Evolutionary conservation across 2,329 filamentous ascomycete species (phyloP).

Genomic region (Nigrospora osmanthi): DNA sequence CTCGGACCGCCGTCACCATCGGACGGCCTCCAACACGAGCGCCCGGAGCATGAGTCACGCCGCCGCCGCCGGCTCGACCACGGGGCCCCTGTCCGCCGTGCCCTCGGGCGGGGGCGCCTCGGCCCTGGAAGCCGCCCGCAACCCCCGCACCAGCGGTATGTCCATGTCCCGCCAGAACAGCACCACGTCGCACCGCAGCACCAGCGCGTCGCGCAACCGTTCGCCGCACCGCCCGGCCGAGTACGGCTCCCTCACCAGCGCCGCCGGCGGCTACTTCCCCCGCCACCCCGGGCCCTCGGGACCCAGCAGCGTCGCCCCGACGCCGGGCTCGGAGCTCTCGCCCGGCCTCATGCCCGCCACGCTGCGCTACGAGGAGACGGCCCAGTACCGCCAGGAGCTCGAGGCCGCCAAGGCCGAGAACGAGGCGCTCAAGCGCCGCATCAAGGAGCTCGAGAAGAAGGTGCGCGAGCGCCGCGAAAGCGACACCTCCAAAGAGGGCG

Average conservation of each 20-base stretch:
- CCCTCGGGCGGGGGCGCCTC: constrained; percentile 29
- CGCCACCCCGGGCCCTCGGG: constrained; percentile 26
- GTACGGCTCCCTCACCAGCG: constrained; percentile 18
- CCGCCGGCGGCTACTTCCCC: constrained; percentile 22
- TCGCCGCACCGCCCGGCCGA: constrained; percentile 31
- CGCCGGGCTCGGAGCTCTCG: constrained; percentile 38
- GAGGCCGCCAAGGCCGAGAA: constrained; percentile 58
- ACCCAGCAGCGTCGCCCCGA: constrained; percentile 29
- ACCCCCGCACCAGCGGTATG: constrained; percentile 30
- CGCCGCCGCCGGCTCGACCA: constrained; percentile 29
- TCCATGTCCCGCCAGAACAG: constrained; percentile 45
- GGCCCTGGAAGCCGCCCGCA: constrained; percentile 36
- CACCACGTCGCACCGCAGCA: constrained; percentile 43
- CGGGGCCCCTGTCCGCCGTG: constrained; percentile 21
- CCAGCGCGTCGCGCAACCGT: constrained; percentile 35
- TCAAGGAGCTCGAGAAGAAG: constrained; percentile 53
- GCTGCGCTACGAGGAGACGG: constrained; percentile 54
- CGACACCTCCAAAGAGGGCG: constrained; percentile 17
- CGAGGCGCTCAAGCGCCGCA: constrained; percentile 49
- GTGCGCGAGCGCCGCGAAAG: constrained; percentile 40
- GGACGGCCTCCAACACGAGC: constrained; percentile 50
- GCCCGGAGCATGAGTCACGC: constrained; percentile 38
- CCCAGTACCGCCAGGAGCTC: constrained; percentile 50
- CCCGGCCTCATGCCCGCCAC: constrained; percentile 49
- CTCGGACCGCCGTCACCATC: constrained; percentile 41